These are phyloP conservation scores for Coriolopsis trogii DNA, from an alignment of 1,284 basidiomycete genomes.

Conservation along the genomic window DNA sequence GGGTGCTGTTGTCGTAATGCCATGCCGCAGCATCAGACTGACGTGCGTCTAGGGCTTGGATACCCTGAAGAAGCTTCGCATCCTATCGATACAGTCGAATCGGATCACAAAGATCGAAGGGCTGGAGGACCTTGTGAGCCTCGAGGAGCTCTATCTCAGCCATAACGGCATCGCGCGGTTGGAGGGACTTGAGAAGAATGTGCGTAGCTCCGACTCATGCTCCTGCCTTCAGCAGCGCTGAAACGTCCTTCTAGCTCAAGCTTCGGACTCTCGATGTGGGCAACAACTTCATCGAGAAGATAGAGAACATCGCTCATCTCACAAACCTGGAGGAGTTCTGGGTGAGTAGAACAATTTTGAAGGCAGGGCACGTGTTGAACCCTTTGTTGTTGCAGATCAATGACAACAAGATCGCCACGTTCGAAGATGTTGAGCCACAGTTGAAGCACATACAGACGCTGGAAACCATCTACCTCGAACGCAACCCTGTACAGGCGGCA, in stretches of 20 bases:
- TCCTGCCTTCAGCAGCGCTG: background rate
- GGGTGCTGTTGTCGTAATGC: background rate
- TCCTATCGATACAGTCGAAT: slow-evolving; percentile 92
- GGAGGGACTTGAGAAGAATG: slow-evolving; percentile 88
- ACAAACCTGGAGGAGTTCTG: slow-evolving; percentile 87
- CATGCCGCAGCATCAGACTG: background rate
- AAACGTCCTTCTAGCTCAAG: slow-evolving; percentile 52
- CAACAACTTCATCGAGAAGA: slow-evolving; percentile 78
- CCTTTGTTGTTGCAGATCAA: slow-evolving; percentile 65
- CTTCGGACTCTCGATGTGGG: slow-evolving; percentile 89
- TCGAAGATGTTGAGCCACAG: slow-evolving; percentile 72
- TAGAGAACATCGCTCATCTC: slow-evolving; percentile 86
- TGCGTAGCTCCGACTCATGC: slow-evolving; percentile 37
- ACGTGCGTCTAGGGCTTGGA: background rate
- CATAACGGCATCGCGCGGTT: slow-evolving; percentile 89
- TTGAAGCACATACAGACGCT: slow-evolving; percentile 71
- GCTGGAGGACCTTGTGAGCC: slow-evolving; percentile 67
- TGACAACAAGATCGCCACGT: slow-evolving; percentile 79
- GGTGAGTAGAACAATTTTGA: too few relatives aligned
- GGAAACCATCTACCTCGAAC: slow-evolving; percentile 93
- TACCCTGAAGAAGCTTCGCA: slow-evolving; percentile 71
- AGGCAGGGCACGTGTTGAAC: too few relatives aligned
- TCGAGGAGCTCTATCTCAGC: slow-evolving; percentile 93
- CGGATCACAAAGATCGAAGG: slow-evolving; percentile 89
- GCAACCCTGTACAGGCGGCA: slow-evolving; percentile 86